Evolutionary conservation across 1,139 yeast species (phyloP).

Genomic region (Suhomyces bokatorum): DNA sequence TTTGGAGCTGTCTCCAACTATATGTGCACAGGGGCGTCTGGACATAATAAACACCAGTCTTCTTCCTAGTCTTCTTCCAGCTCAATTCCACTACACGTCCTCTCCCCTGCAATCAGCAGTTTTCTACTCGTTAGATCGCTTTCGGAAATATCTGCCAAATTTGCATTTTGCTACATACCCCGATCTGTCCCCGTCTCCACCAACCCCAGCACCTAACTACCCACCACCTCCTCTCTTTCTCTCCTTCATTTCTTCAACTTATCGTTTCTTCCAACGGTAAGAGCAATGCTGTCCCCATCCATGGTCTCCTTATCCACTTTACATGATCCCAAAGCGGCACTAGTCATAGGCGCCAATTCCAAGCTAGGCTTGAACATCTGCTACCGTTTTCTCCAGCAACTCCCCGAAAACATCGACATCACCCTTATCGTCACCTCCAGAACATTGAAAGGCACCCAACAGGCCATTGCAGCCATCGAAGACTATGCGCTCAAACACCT

Average conservation of each 20-base stretch:
- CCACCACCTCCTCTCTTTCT: not conserved
- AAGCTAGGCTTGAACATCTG: slow-evolving; percentile 86
- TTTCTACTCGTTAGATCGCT: too few species aligned
- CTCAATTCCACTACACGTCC: not conserved
- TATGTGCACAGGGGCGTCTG: not conserved
- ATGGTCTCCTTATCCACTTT: slow-evolving; percentile 4
- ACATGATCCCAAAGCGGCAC: slow-evolving; percentile 33
- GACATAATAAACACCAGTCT: too few species aligned
- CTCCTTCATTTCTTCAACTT: not conserved
- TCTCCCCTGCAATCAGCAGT: too few species aligned
- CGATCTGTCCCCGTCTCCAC: too few species aligned
- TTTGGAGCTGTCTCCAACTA: not conserved
- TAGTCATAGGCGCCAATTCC: slow-evolving; percentile 54
- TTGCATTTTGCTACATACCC: too few species aligned
- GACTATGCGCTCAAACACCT: slow-evolving; percentile 43
- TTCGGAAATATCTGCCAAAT: too few species aligned
- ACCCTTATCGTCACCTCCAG: slow-evolving; percentile 90
- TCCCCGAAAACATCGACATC: slow-evolving; percentile 52
- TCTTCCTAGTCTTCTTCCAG: not conserved
- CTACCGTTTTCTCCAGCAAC: slow-evolving; percentile 64
- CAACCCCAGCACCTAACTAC: not conserved
- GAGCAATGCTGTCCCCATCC: slow-evolving; percentile 3
- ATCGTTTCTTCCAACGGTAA: too few species aligned
- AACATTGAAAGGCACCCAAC: slow-evolving; percentile 79
- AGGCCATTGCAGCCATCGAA: slow-evolving; percentile 66